A percentile compares a stretch with the other conserved stretches of the same genome.
Conservation (phyloP, 2,329 filamentous ascomycete species). For the Diaporthe ilicicola region DNA sequence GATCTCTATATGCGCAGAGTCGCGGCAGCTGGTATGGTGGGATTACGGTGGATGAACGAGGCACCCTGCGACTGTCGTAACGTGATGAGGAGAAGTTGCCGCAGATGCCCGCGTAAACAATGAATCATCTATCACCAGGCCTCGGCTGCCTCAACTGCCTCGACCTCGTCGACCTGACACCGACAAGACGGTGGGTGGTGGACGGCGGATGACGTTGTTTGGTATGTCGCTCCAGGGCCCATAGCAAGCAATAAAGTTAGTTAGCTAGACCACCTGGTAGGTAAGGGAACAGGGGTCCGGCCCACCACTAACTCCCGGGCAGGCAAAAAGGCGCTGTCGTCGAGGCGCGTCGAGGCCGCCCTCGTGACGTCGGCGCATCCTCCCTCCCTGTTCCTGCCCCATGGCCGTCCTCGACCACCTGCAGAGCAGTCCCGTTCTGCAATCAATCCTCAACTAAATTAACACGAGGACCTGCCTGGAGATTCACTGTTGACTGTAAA, state of each 20-base stretch:
- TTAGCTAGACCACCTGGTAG: too few relatives aligned
- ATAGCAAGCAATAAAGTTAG: neutral
- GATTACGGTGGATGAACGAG: neutral
- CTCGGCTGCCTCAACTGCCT: neutral
- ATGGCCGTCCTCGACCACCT: neutral
- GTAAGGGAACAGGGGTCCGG: neutral
- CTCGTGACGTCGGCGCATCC: neutral
- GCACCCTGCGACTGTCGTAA: neutral
- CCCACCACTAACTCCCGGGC: neutral
- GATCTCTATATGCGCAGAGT: too few relatives aligned
- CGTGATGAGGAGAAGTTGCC: neutral
- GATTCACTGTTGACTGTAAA: neutral
- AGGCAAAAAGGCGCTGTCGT: neutral
- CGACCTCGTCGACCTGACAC: conserved; percentile 4
- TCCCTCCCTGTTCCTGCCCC: neutral
- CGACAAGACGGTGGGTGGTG: neutral
- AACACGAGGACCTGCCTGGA: neutral
- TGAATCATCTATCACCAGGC: neutral
- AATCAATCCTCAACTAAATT: neutral
- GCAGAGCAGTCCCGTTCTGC: neutral
- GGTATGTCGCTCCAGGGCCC: neutral
- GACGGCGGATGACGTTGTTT: neutral
- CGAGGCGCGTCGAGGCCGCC: neutral
- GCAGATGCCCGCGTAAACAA: neutral
- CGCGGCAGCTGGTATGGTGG: neutral